These are phyloP conservation scores for Gaertneriomyces semiglobifer DNA, from an alignment of 192 early-diverging fungal genomes.

Conservation along the genomic window DNA sequence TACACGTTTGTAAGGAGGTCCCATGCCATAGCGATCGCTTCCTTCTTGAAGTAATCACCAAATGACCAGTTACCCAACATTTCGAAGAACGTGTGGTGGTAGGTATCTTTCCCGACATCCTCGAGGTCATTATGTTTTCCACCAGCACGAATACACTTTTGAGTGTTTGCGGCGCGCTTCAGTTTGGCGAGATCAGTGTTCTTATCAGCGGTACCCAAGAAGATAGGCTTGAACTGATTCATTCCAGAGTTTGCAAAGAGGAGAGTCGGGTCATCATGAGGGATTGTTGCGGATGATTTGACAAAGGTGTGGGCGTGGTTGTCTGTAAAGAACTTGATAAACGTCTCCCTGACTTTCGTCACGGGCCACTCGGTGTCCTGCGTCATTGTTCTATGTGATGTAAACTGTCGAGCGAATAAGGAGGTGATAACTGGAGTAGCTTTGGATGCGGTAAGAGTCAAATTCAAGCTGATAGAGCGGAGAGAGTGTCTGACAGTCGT, in stretches of 20 bases:
- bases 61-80: constrained; percentile 99
- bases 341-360: constrained; percentile 75
- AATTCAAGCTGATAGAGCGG: too few relatives aligned
- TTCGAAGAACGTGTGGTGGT: constrained; percentile 99
- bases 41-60: constrained; percentile 98
- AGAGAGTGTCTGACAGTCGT: too few relatives aligned
- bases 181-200: constrained; percentile 87
- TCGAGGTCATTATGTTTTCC: constrained; percentile 99
- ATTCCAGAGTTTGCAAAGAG: constrained; percentile 96
- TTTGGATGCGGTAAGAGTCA: too few relatives aligned
- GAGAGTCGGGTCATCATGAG: constrained; percentile 92
- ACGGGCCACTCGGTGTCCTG: constrained; percentile 63
- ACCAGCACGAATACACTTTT: constrained; percentile 99
- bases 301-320: constrained; percentile 69
- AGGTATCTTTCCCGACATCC: constrained; percentile 96
- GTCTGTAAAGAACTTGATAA: constrained; percentile 80
- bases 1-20: constrained; percentile 86
- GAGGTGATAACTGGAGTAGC: too few relatives aligned
- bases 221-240: constrained; percentile 98
- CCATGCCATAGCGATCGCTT: constrained; percentile 89
- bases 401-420: neutral
- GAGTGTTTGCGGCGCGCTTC: constrained; percentile 88
- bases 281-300: constrained; percentile 88
- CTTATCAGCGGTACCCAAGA: constrained; percentile 93
- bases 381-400: constrained; percentile 10